Percentiles rank a stretch among this genome's conserved stretches.
Evolutionary conservation across 2,329 filamentous ascomycete genomes (phyloP).

Genomic region (Neonectria hederae): DNA sequence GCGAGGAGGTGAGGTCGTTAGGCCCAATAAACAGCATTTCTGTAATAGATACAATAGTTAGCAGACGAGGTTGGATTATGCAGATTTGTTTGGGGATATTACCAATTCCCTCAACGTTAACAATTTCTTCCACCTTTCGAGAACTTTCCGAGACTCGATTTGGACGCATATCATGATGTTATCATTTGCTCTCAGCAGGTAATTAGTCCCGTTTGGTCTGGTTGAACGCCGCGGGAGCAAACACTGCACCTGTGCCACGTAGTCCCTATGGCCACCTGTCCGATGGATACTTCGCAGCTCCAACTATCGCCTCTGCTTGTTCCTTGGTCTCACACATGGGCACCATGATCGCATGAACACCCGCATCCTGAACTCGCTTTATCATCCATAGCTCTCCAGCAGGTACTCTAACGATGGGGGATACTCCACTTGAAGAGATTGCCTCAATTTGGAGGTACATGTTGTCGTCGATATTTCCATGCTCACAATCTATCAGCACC

Average conservation of each 20-base stretch:
- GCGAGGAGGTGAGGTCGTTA: constrained; percentile 26
- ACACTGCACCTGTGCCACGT: constrained; percentile 45
- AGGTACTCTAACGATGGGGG: constrained; percentile 34
- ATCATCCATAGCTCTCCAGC: constrained; percentile 43
- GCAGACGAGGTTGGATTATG: background rate
- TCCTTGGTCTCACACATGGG: constrained; percentile 39
- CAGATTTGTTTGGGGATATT: background rate
- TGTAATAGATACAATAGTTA: background rate
- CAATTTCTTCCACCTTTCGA: constrained; percentile 50
- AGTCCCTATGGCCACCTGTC: constrained; percentile 33
- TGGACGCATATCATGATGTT: constrained; percentile 40
- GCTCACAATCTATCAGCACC: constrained; percentile 62
- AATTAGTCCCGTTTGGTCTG: constrained; percentile 41
- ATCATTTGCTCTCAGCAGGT: constrained; percentile 37
- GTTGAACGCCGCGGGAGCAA: constrained; percentile 41
- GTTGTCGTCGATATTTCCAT: constrained; percentile 54
- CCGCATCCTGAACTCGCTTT: constrained; percentile 44
- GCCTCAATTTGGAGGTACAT: constrained; percentile 59
- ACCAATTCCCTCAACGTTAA: constrained; percentile 48
- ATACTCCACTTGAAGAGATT: constrained; percentile 49
- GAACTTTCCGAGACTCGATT: constrained; percentile 21
- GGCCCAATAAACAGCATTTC: constrained; percentile 28
- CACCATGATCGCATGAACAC: constrained; percentile 40
- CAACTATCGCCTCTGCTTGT: constrained; percentile 40
- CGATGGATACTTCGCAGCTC: constrained; percentile 42